Evolutionary conservation across 2,329 filamentous ascomycete species (phyloP), one percentile per base, ranked within the genome.

Genomic region (Dothistroma septosporum): DNA sequence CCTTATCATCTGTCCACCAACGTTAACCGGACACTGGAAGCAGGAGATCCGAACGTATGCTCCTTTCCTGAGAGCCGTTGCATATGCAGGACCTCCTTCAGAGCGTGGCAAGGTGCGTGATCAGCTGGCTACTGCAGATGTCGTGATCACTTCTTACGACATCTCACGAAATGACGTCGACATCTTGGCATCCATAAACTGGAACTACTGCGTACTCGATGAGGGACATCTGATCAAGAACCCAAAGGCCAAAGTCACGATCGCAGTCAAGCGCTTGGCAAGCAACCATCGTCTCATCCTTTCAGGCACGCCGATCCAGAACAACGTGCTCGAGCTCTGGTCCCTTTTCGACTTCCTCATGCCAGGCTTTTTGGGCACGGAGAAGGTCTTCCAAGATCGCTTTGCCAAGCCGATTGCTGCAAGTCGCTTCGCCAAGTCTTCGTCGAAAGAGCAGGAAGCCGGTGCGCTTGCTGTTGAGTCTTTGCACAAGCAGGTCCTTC

Each of bases 161-260:
- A 94, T 99, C 54, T 97, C 93, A 73, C 87, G 95, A 56, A 99
- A 99, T 67, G 94, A 99, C 72, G 86, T 88, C n/a, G 92, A 97
- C 9, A 76, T 93, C 4, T 83, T 99, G 35, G 85, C 85, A 50
- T 86, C 90, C 58, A 85, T 94, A 72, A 94, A 85, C 67, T 99
- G 93, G 92, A 99, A 99, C 74, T 99, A 99, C 73, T 90, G 94
- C 59, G 92, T 99, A 4, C 85, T 99, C 8, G 94, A 99, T 71
- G 94, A 99, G 78, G 94, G 95, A 1, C 94, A 99, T 78, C 79
- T 99, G 65, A 99, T 99, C 82, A 99, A 99, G 81, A 99, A 99
- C 74, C 92, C 94, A 3, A 95, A 94, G 74, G 92, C 95, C 1
- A 99, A 99, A 79, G 94, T 95, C 62, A 95, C 91, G 0, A 83